These are phyloP conservation scores for Colletotrichum trifolii DNA, from an alignment of 2,329 filamentous ascomycete species.

Conservation along the genomic window DNA sequence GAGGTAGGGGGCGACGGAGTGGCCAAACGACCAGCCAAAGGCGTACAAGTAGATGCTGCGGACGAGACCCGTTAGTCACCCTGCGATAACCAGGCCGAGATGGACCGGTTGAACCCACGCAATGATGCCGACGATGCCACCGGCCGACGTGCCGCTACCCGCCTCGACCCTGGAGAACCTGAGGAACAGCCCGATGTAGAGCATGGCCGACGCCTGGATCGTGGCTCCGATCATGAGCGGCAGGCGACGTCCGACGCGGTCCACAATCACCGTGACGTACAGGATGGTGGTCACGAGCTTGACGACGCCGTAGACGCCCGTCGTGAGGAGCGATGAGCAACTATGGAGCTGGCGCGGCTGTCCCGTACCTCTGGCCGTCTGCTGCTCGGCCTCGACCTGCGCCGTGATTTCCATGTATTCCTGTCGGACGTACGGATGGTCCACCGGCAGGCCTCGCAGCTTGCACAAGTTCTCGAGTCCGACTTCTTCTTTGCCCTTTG, in stretches of 20 bases:
- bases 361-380: slow-evolving; percentile 3
- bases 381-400: slow-evolving; percentile 34
- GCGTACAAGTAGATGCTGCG: slow-evolving; percentile 47
- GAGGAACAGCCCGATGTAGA: slow-evolving; percentile 47
- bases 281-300: slow-evolving; percentile 40
- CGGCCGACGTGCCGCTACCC: slow-evolving; percentile 47
- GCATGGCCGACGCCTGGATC: slow-evolving; percentile 40
- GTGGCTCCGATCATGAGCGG: slow-evolving; percentile 42
- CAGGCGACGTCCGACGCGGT: slow-evolving; percentile 43
- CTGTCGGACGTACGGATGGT: slow-evolving; percentile 35
- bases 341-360: slow-evolving; percentile 37
- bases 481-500: slow-evolving; percentile 47
- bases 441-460: slow-evolving; percentile 44
- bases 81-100: too few relatives aligned
- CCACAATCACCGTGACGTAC: slow-evolving; percentile 45
- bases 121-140: slow-evolving; percentile 53
- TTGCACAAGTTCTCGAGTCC: slow-evolving; percentile 50
- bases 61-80: background rate
- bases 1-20: slow-evolving; percentile 39
- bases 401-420: slow-evolving; percentile 37
- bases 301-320: slow-evolving; percentile 45
- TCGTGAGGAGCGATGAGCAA: too few relatives aligned
- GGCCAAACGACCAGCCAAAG: slow-evolving; percentile 42
- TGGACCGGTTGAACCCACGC: slow-evolving; percentile 42
- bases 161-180: slow-evolving; percentile 46